Evolutionary conservation across 805 yeast species (phyloP).

Genomic region (Wickerhamomyces chambardii): DNA sequence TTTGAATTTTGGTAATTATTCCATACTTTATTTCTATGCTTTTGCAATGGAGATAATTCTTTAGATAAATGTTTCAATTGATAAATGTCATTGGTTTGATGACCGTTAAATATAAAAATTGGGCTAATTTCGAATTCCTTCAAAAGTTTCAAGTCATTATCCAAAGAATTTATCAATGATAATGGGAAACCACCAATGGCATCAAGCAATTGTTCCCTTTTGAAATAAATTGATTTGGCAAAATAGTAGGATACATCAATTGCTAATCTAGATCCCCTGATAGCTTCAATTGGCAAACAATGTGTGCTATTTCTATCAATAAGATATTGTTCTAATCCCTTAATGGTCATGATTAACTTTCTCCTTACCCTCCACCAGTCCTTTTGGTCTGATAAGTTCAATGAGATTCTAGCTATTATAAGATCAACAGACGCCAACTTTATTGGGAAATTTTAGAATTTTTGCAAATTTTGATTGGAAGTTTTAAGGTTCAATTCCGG

Average conservation of each 20-base stretch:
- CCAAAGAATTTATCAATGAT: constrained; percentile 45
- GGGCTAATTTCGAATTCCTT: constrained; percentile 62
- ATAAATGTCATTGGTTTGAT: constrained; percentile 28
- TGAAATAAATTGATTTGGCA: constrained; percentile 46
- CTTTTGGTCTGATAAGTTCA: too few species aligned
- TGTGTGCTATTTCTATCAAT: constrained; percentile 59
- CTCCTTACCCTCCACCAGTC: too few species aligned
- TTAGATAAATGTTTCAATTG: constrained; percentile 27
- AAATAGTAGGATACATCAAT: constrained; percentile 80
- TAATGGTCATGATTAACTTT: constrained; percentile 23
- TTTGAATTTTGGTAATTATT: constrained; percentile 19
- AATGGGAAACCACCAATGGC: constrained; percentile 81
- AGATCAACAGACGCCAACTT: too few species aligned
- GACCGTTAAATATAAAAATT: constrained; percentile 70
- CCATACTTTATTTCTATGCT: constrained; percentile 41
- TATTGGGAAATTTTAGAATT: too few species aligned
- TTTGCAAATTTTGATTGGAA: too few species aligned
- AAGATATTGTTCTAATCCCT: constrained; percentile 57
- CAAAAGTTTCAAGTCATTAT: constrained; percentile 54
- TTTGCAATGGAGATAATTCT: constrained; percentile 19
- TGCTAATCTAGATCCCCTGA: constrained; percentile 65
- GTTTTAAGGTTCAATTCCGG: too few species aligned
- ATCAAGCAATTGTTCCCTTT: constrained; percentile 59
- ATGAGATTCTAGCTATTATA: too few species aligned
- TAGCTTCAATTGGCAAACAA: constrained; percentile 51